These are phyloP conservation scores for Neoboletus subvelutipes DNA, from an alignment of 768 basidiomycete genomes.

Conservation along the genomic window DNA sequence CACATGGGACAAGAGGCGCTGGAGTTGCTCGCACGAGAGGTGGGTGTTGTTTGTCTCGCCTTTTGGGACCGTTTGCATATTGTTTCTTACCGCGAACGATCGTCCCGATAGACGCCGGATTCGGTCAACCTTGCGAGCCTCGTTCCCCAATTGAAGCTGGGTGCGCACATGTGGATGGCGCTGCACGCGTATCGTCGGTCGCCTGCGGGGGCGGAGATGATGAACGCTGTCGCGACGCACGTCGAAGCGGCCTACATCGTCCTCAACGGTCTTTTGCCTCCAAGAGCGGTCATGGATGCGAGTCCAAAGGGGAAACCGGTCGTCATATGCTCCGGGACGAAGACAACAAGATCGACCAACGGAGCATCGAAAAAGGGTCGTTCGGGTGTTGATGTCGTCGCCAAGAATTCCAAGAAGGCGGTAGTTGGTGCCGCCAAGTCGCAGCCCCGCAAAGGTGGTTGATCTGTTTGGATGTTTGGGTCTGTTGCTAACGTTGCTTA, in stretches of 20 bases:
- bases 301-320: slow-evolving; percentile 25
- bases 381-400: neutral
- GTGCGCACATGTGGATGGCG: slow-evolving; percentile 65
- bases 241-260: slow-evolving; percentile 52
- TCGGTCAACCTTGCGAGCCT: slow-evolving; percentile 32
- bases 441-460: slow-evolving; percentile 41
- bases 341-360: slow-evolving; percentile 2
- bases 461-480: neutral
- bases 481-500: neutral
- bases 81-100: neutral
- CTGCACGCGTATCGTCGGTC: slow-evolving; percentile 64
- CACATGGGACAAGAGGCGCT: slow-evolving; percentile 43
- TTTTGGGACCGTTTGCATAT: neutral
- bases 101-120: slow-evolving; percentile 27
- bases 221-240: slow-evolving; percentile 46
- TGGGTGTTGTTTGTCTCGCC: slow-evolving; percentile 28
- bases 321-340: slow-evolving; percentile 19
- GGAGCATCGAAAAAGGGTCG: slow-evolving; percentile 41
- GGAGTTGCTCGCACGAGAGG: slow-evolving; percentile 41
- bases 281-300: slow-evolving; percentile 11
- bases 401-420: slow-evolving; percentile 14
- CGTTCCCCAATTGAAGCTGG: slow-evolving; percentile 49
- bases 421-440: slow-evolving; percentile 41
- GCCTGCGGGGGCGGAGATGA: slow-evolving; percentile 40
- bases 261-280: slow-evolving; percentile 40